Percentiles rank a stretch among this genome's conserved stretches.
Conservation (phyloP, 192 early-diverging fungal species). For the Coemansia sp. region DNA sequence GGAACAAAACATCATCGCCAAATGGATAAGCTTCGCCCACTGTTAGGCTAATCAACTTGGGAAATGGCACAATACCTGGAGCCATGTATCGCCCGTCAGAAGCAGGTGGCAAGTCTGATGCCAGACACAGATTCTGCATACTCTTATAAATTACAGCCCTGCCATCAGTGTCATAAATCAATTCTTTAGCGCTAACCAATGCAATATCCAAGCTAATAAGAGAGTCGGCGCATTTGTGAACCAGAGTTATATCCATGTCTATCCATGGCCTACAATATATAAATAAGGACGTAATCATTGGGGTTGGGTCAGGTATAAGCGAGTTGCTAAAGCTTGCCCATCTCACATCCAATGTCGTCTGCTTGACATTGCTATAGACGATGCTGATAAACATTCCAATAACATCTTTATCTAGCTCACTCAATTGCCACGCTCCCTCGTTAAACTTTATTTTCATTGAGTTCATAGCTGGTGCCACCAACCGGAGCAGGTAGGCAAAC, state of each 20-base stretch:
- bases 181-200: background rate
- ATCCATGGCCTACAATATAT: background rate
- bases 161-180: background rate
- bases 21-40: background rate
- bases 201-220: background rate
- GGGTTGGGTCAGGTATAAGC: background rate
- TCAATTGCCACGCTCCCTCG: background rate
- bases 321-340: background rate
- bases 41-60: background rate
- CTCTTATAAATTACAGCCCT: background rate
- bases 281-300: background rate
- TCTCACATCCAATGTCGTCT: background rate
- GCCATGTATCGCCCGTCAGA: background rate
- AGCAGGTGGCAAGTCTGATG: too few species aligned
- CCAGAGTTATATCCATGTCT: background rate
- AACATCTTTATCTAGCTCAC: background rate
- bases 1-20: conserved; percentile 14
- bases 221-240: background rate
- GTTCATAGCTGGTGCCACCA: background rate
- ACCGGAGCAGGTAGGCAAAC: background rate
- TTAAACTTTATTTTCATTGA: background rate
- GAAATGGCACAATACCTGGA: conserved; percentile 6
- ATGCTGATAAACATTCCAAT: background rate
- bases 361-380: background rate
- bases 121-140: conserved; percentile 1